Evolutionary conservation across 768 basidiomycete species (phyloP).

Genomic region (Hydnum rufescens): DNA sequence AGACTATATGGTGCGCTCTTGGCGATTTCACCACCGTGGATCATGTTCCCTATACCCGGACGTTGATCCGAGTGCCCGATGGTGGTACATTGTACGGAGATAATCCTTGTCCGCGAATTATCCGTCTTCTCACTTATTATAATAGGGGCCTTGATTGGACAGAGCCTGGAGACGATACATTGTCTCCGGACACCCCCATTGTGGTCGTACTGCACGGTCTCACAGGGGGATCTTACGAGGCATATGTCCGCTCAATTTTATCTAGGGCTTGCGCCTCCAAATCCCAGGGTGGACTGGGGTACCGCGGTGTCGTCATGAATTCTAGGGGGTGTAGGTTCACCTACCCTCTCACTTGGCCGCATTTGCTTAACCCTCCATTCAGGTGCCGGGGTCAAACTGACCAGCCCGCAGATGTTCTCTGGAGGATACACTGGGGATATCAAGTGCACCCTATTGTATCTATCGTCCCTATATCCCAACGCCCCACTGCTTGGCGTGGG

Average conservation of each 20-base stretch:
- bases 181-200: constrained; percentile 20
- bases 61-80: constrained; percentile 21
- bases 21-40: constrained; percentile 22
- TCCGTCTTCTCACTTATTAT: background rate
- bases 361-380: no score
- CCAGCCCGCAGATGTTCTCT: constrained; percentile 38
- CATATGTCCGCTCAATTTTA: no score
- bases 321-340: no score
- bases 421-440: constrained; percentile 84
- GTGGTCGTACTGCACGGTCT: constrained; percentile 26
- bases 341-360: no score
- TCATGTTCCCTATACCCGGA: constrained; percentile 20
- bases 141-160: constrained; percentile 15
- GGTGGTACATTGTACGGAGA: constrained; percentile 20
- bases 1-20: constrained; percentile 21
- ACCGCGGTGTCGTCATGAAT: no score
- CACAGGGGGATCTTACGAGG: constrained; percentile 22
- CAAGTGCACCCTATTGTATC: constrained; percentile 57
- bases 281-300: no score
- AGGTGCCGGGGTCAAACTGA: constrained; percentile 59
- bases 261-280: no score
- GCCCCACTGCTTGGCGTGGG: constrained; percentile 80
- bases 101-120: background rate
- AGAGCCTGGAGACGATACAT: constrained; percentile 16
- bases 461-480: constrained; percentile 48